phyloP scores from a whole-genome alignment of 768 basidiomycete species.

The Chalciporus piperatus region DNA sequence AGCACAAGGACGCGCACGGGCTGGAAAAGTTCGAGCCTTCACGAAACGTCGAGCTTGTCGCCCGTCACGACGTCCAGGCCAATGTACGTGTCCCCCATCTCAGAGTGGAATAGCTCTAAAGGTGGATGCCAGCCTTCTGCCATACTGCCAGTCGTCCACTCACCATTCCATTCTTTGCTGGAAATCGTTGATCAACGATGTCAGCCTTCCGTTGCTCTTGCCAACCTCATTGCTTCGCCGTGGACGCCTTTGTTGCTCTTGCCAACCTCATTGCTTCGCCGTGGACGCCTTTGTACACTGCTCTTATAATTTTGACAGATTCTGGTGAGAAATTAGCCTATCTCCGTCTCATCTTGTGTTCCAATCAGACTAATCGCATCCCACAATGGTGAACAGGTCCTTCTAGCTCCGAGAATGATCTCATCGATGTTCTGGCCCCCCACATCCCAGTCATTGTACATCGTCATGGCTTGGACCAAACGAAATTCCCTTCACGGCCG shows the following conservation, averaged over 20 bases:
- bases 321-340: slow-evolving; percentile 36
- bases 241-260: slow-evolving; percentile 55
- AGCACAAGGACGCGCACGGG: slow-evolving; percentile 61
- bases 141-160: slow-evolving; percentile 47
- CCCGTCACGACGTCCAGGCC: slow-evolving; percentile 40
- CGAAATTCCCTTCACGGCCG: slow-evolving; percentile 28
- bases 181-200: slow-evolving; percentile 53
- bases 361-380: slow-evolving; percentile 2
- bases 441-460: slow-evolving; percentile 60
- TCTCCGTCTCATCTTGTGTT: slow-evolving; percentile 1
- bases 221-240: slow-evolving; percentile 51
- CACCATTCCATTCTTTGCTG: slow-evolving; percentile 52
- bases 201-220: slow-evolving; percentile 53
- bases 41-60: slow-evolving; percentile 61
- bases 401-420: slow-evolving; percentile 36
- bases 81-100: slow-evolving; percentile 41
- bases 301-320: slow-evolving; percentile 51
- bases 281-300: slow-evolving; percentile 57
- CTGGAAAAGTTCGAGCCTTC: slow-evolving; percentile 64
- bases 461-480: slow-evolving; percentile 38
- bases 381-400: slow-evolving; percentile 19
- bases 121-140: slow-evolving; percentile 24
- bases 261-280: slow-evolving; percentile 57
- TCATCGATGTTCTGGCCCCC: slow-evolving; percentile 48
- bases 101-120: slow-evolving; percentile 6